Percentiles rank a stretch among this genome's conserved stretches.
Conservation (phyloP, 1,284 basidiomycete genomes). For the Cutaneotrichosporon cavernicola region DNA sequence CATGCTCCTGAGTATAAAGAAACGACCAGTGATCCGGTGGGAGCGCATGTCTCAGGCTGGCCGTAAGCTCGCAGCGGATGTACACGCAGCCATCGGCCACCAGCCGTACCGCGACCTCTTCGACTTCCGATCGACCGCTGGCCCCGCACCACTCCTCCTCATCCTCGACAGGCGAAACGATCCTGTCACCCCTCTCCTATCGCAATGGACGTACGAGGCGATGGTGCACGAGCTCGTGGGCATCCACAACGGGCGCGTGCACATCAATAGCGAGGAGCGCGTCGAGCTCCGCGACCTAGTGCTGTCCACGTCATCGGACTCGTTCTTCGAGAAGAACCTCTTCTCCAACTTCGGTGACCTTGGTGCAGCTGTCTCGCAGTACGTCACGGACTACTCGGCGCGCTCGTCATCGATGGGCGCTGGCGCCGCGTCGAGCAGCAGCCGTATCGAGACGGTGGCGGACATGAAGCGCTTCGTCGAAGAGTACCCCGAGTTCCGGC, state of each 20-base stretch:
- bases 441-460: constrained; percentile 87
- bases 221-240: constrained; percentile 98
- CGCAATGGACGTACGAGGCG: constrained; percentile 99
- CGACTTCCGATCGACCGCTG: constrained; percentile 57
- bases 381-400: constrained; percentile 91
- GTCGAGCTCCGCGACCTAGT: constrained; percentile 94
- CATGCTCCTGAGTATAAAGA: constrained; percentile 89
- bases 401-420: constrained; percentile 61
- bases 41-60: constrained; percentile 92
- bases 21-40: constrained; percentile 88
- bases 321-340: constrained; percentile 89
- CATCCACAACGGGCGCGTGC: constrained; percentile 90
- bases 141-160: constrained; percentile 58
- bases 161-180: constrained; percentile 86
- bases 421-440: constrained; percentile 56
- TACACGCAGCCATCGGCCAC: constrained; percentile 59
- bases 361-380: constrained; percentile 85
- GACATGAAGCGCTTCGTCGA: constrained; percentile 99
- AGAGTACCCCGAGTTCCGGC: constrained; percentile 96
- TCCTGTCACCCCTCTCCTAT: constrained; percentile 94
- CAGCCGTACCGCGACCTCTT: constrained; percentile 56
- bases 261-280: constrained; percentile 78
- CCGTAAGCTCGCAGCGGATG: constrained; percentile 79
- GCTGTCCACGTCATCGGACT: constrained; percentile 84
- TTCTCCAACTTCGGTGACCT: constrained; percentile 96